phyloP scores from a whole-genome alignment of 371 early-diverging fungal genomes.

The Saksenaea vasiformis region DNA sequence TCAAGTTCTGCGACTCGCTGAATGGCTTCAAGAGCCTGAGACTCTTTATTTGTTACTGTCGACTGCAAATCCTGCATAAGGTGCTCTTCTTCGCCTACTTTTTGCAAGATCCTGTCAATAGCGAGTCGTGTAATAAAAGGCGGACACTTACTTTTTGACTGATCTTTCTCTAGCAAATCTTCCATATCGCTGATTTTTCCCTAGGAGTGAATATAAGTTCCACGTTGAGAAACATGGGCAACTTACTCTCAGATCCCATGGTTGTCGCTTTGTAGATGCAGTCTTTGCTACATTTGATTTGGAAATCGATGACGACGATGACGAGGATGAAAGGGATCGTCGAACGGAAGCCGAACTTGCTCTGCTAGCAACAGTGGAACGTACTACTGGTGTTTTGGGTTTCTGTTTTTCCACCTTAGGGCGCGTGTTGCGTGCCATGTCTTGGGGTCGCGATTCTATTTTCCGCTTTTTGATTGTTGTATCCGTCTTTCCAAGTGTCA shows the following conservation, averaged over 20 bases:
- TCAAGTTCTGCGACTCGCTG: constrained; percentile 53
- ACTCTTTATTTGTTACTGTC: constrained; percentile 58
- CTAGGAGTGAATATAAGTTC: not conserved
- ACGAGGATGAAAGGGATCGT: not conserved
- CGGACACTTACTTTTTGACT: constrained; percentile 6
- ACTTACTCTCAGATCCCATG: not conserved
- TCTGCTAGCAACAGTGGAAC: not conserved
- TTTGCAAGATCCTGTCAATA: not conserved
- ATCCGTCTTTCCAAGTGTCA: not conserved
- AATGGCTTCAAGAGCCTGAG: constrained; percentile 52
- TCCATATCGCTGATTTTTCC: constrained; percentile 21
- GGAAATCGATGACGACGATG: not conserved
- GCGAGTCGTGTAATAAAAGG: not conserved
- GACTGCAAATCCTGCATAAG: constrained; percentile 53
- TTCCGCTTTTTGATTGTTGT: not conserved
- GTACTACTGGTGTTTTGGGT: not conserved
- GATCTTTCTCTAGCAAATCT: not conserved
- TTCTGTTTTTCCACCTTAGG: not conserved
- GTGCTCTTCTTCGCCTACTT: constrained; percentile 57
- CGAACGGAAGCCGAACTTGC: not conserved
- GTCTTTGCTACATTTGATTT: not conserved
- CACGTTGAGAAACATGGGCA: not conserved
- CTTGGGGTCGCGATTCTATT: not conserved
- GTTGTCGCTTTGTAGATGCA: not conserved
- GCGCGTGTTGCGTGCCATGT: not conserved